Base-by-base conservation (phyloP, 108 stramenopile species). In the Cyclostephanos invisitatus region DNA sequence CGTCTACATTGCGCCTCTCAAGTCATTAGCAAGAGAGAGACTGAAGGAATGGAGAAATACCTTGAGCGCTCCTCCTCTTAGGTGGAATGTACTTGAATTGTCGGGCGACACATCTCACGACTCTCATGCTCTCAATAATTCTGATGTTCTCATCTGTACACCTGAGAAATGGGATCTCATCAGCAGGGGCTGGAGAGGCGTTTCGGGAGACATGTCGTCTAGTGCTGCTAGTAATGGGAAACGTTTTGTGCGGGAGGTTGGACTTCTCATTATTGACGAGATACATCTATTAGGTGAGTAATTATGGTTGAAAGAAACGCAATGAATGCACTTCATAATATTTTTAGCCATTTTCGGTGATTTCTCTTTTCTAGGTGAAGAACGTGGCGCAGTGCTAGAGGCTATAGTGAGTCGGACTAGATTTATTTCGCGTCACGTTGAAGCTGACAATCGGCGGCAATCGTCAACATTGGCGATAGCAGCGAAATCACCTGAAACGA, bases 81-180 rank as follows among this genome's bases (percentile, higher is more conserved):
- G 86, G 27, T 96, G 95, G 95, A 91, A 81, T 24, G 93, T 99
- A 12, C 77, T 99, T 37, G 99, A 99, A 73, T 73, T 99, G 21
- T 98, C 97, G 21, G 99, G 99, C 27, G 99, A 99, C 59, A 92
- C 92, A 27, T 95, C 93, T 28, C 97, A 98, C 67, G 97, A 98
- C 64, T 80, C 79, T 32, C 59, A 75, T 42, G 84, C 87, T 9
- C 83, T 99, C 32, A 84, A 85, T 44, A 85, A 85, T 11, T 96
- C 98, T 29, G 98, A 98, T 70, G 87, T 99, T 24, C 82, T 99
- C 7, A 86, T 99, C 28, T 97, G 98, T 64, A 99, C 99, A 20
- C 99, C 99, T 21, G 99, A 99, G 81, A 99, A 99, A 77, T 99
- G 97, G 97, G 99, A 99, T 72, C 84, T 98, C 28, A 89, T 99